Evolutionary conservation across 805 yeast species (phyloP).

Genomic region (Candida rishiriensis): DNA sequence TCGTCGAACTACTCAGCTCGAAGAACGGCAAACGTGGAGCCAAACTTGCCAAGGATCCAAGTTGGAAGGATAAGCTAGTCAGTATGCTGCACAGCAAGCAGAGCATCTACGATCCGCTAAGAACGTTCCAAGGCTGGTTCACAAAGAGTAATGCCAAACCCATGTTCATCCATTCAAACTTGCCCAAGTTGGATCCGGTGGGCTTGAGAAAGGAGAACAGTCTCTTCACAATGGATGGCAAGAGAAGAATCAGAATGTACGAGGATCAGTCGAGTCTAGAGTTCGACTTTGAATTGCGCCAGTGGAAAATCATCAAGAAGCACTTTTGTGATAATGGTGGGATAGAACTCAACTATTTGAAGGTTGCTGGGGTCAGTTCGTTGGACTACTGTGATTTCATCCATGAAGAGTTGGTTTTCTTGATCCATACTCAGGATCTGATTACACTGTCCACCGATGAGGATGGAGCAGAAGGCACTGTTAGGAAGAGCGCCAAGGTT

Average conservation of each 20-base stretch:
- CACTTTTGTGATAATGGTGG: conserved; percentile 26
- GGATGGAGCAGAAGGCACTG: not conserved
- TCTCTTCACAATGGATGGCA: conserved; percentile 13
- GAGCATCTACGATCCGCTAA: conserved; percentile 11
- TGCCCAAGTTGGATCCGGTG: conserved; percentile 50
- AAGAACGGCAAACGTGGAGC: not conserved
- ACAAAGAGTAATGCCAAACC: conserved; percentile 22
- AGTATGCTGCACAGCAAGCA: conserved; percentile 1
- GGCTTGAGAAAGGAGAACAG: conserved; percentile 34
- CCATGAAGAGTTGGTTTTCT: conserved; percentile 39
- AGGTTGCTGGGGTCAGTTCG: conserved; percentile 24
- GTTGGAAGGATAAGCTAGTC: too few relatives aligned
- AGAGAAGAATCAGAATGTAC: conserved; percentile 25
- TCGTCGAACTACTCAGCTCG: not conserved
- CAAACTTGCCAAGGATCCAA: too few relatives aligned
- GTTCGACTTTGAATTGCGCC: conserved; percentile 56
- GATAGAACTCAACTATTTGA: conserved; percentile 22
- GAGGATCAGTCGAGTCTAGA: conserved; percentile 25
- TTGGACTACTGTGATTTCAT: conserved; percentile 49
- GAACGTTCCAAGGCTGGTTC: conserved; percentile 18
- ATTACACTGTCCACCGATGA: conserved; percentile 2
- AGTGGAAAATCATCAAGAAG: conserved; percentile 50
- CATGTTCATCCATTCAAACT: conserved; percentile 49
- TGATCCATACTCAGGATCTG: conserved; percentile 25
- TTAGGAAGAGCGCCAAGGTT: too few relatives aligned